phyloP scores from a whole-genome alignment of 140 eudicot genomes.

The Cichorium intybus region DNA sequence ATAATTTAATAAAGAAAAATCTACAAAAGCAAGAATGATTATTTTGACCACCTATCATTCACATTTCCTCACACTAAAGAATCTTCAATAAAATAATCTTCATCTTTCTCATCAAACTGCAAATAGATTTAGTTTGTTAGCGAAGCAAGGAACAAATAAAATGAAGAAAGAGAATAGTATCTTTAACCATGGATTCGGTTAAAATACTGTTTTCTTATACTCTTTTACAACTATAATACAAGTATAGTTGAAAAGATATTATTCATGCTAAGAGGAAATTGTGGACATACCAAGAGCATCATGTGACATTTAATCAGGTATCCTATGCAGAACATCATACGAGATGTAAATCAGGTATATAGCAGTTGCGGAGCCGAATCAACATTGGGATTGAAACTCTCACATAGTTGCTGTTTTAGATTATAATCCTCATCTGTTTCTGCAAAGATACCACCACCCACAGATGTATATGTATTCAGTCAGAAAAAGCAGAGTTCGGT shows the following conservation, averaged over 20 bases:
- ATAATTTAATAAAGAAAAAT: background rate
- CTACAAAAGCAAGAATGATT: slow-evolving; percentile 11
- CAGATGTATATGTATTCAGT: slow-evolving; percentile 10
- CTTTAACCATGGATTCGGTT: background rate
- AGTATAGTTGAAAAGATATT: too few species aligned
- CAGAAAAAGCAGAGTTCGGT: slow-evolving; percentile 89
- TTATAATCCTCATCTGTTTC: too few species aligned
- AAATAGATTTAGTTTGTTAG: slow-evolving; percentile 1
- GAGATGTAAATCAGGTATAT: background rate
- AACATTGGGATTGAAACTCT: background rate
- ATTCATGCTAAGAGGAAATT: too few species aligned
- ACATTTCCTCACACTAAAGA: slow-evolving; percentile 19
- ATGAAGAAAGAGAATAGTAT: background rate
- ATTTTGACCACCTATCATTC: slow-evolving; percentile 13
- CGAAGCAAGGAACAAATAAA: slow-evolving; percentile 6
- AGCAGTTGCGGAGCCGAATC: background rate
- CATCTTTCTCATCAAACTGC: slow-evolving; percentile 8
- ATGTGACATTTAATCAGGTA: too few species aligned
- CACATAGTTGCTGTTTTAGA: background rate
- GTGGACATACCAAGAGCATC: too few species aligned
- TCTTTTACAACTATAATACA: background rate
- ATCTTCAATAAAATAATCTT: slow-evolving; percentile 22
- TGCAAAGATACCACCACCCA: too few species aligned
- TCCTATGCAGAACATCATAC: background rate
- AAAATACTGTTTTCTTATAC: background rate